These are phyloP conservation scores for Saxophila tyrrhenica DNA, from an alignment of 495 filamentous ascomycete species.

Conservation along the genomic window DNA sequence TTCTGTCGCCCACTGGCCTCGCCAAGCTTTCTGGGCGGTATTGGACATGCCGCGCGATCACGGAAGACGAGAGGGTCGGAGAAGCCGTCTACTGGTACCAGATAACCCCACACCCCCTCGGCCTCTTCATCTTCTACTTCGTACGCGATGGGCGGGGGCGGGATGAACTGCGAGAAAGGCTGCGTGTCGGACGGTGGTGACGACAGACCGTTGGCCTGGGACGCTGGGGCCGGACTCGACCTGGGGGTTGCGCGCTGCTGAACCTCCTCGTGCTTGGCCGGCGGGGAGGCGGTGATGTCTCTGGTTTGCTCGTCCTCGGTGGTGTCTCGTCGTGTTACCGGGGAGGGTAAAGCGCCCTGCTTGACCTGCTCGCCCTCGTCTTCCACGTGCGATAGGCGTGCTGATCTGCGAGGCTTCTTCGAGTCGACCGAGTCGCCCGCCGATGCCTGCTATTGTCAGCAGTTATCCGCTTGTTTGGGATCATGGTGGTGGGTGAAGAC, in stretches of 20 bases:
- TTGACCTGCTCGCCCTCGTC: constrained; percentile 37
- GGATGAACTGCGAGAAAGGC: constrained; percentile 64
- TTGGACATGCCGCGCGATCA: constrained; percentile 53
- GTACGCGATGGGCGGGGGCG: constrained; percentile 60
- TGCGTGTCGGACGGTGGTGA: constrained; percentile 57
- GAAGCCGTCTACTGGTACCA: constrained; percentile 66
- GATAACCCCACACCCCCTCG: constrained; percentile 92
- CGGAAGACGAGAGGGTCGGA: constrained; percentile 63
- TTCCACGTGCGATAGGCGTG: constrained; percentile 41
- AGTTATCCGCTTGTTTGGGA: not conserved
- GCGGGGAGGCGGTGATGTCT: constrained; percentile 61
- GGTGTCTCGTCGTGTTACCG: constrained; percentile 57
- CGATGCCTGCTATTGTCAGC: constrained; percentile 22
- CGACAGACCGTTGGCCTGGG: constrained; percentile 43
- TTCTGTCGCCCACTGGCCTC: constrained; percentile 31
- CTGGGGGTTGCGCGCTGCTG: constrained; percentile 37
- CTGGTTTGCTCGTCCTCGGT: constrained; percentile 38
- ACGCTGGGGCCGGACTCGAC: constrained; percentile 32
- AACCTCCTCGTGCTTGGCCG: constrained; percentile 44
- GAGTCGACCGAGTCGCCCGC: constrained; percentile 25
- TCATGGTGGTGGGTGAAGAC: not conserved
- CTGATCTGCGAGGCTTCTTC: constrained; percentile 59
- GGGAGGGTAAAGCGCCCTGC: constrained; percentile 64
- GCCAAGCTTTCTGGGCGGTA: constrained; percentile 25
- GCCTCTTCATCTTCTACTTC: constrained; percentile 78